Percentiles rank a stretch among this genome's conserved stretches.
These are phyloP conservation scores for Tulasnella sp. DNA, from an alignment of 768 basidiomycete genomes.

Conservation along the genomic window DNA sequence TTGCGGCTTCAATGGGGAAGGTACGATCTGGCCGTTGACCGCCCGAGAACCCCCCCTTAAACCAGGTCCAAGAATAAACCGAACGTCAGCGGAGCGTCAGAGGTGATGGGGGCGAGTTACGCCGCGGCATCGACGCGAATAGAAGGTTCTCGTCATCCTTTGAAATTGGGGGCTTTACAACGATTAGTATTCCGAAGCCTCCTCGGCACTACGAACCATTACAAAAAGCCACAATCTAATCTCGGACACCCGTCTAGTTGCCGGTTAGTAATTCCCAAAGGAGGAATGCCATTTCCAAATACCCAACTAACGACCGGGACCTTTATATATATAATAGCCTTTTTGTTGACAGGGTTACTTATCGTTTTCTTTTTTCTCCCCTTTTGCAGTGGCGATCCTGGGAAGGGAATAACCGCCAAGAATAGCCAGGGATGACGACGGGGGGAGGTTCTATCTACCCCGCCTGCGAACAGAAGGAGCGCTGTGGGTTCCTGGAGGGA, in stretches of 20 bases:
- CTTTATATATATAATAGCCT: neutral
- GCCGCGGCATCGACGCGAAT: neutral
- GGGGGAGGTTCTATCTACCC: conserved; percentile 4
- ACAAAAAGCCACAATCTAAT: neutral
- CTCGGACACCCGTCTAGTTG: neutral
- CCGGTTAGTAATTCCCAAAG: neutral
- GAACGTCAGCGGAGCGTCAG: too few species aligned
- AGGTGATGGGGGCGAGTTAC: too few species aligned
- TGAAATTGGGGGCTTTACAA: neutral
- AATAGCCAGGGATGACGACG: neutral
- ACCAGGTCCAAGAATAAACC: too few species aligned
- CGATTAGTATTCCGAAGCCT: neutral
- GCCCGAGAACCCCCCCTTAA: too few species aligned
- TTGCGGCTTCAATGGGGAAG: too few species aligned
- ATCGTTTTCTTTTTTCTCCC: neutral
- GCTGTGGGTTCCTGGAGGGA: neutral
- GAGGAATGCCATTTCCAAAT: neutral
- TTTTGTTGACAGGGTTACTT: neutral
- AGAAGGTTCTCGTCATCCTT: neutral
- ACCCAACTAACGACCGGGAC: neutral
- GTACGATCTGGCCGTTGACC: too few species aligned
- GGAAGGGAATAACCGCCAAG: neutral
- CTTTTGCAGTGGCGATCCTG: neutral
- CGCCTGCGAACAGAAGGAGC: conserved; percentile 1
- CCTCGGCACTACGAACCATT: neutral